Conservation (phyloP, 2,329 filamentous ascomycete genomes). For the Fusarium austroafricanum region DNA sequence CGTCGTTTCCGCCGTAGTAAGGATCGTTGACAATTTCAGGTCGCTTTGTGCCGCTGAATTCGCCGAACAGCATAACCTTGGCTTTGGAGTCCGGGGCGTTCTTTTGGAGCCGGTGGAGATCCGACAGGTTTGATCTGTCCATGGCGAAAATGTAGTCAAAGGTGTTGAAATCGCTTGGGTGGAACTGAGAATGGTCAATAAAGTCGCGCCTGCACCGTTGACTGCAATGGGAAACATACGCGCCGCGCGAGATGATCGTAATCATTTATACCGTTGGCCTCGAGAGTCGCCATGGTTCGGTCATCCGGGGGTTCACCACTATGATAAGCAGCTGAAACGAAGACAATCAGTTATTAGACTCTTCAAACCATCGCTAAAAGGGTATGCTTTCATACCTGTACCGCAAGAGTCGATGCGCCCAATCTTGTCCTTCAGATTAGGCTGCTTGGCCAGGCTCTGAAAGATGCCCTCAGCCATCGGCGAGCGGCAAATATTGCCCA, state of each 20-base stretch:
- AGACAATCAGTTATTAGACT: conserved; percentile 11
- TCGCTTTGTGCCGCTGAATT: conserved; percentile 73
- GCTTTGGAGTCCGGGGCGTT: conserved; percentile 69
- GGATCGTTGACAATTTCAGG: conserved; percentile 85
- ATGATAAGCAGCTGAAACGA: conserved; percentile 79
- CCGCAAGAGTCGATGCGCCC: conserved; percentile 86
- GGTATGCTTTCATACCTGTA: conserved; percentile 64
- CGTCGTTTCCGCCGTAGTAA: conserved; percentile 88
- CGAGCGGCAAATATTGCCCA: conserved; percentile 95
- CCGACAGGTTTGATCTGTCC: conserved; percentile 83
- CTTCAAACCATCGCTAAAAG: background rate
- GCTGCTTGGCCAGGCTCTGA: conserved; percentile 72
- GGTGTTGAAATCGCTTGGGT: conserved; percentile 76
- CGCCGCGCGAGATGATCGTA: conserved; percentile 84
- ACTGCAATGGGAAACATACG: conserved; percentile 58
- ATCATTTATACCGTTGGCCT: conserved; percentile 77
- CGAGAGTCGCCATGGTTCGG: conserved; percentile 84
- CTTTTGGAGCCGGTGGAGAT: conserved; percentile 72
- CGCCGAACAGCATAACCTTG: conserved; percentile 85
- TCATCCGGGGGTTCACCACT: conserved; percentile 79
- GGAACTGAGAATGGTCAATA: conserved; percentile 55
- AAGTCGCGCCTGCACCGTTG: background rate
- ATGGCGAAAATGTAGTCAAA: conserved; percentile 98
- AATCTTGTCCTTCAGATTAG: conserved; percentile 70
- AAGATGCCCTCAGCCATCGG: conserved; percentile 98